Percentiles rank a stretch among this genome's conserved stretches.
Evolutionary conservation across 495 filamentous ascomycete genomes (phyloP).

Genomic region (Talaromyces nanjingensis): DNA sequence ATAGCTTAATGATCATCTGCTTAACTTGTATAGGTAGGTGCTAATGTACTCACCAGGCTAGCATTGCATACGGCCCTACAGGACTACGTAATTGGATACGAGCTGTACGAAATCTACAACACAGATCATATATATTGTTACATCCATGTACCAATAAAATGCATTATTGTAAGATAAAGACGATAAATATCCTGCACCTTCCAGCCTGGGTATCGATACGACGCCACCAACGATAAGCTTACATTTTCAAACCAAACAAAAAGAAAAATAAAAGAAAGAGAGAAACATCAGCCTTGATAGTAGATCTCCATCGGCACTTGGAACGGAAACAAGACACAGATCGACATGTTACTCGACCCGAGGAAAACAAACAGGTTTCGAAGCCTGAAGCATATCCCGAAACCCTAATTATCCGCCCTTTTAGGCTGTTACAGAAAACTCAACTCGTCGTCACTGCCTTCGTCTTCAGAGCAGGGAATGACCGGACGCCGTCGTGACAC

Average conservation of each 20-base stretch:
- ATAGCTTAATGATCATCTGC: not conserved
- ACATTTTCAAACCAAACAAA: not conserved
- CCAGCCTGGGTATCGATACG: not conserved
- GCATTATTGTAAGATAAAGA: not conserved
- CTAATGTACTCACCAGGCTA: not conserved
- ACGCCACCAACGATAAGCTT: not conserved
- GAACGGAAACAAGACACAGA: not conserved
- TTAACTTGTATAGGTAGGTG: not conserved
- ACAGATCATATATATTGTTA: not conserved
- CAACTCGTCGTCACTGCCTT: slow-evolving; percentile 39
- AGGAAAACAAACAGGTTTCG: not conserved
- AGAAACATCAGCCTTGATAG: not conserved
- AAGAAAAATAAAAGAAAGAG: slow-evolving; percentile 8
- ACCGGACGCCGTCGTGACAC: slow-evolving; percentile 8
- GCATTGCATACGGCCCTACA: not conserved
- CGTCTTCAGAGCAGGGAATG: slow-evolving; percentile 26
- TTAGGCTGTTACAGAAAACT: slow-evolving; percentile 27
- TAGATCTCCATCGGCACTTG: not conserved
- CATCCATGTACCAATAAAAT: not conserved
- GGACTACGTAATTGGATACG: not conserved
- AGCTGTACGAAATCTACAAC: not conserved
- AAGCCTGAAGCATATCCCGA: not conserved
- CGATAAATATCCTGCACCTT: slow-evolving; percentile 4
- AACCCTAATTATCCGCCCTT: not conserved
- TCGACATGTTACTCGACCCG: not conserved